Evolutionary conservation across 495 filamentous ascomycete genomes (phyloP), one percentile per base, ranked within the genome.

Genomic region (Neurospora pannonica): DNA sequence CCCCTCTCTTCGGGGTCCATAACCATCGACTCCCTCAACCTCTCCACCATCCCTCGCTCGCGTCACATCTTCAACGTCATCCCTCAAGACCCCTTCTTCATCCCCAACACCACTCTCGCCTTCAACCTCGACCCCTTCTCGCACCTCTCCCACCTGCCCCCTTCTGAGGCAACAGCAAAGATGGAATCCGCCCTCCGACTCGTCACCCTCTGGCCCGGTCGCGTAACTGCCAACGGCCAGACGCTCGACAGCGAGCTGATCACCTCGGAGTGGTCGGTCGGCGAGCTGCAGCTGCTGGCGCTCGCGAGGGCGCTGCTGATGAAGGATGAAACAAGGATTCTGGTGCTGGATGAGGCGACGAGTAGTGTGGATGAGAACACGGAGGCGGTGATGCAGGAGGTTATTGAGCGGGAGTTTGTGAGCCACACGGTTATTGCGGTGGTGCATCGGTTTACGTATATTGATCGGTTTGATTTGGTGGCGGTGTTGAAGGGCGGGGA

Each of bases 11-110:
- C 87, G 60, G 93, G 92, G 67, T 85, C 87, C 74, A 94, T 97
- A 76, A 90, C 85, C 77, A 94, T 97, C 78, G 94, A 98, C 80
- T 87, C 86, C 37, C 81, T 97, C 67, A 90, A 97, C 81, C 92
- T 94, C 5, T 92, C 92, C 70, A 90, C 88, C 4, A 95, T 97
- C 36, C 73, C 71, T 1, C 77, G 74, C 17, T 39, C 43, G 2
- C 74, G 71, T 15, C 46, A 46, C 28, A 75, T 75, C 15, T 46
- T 77, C 40, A 67, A 54, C 42, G 70, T 71, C 28, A 72, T 79
- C 19, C 86, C 90, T 42, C 86, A 89, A 6, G 88, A 92, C 76
- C 85, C 88, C 74, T 83, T 89, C 0, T 85, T 89, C 70, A 73
- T 91, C 1, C 85, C 86, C 0, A 79, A 82, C 17, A 70, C 71